Conservation (phyloP, 176 grass and related monocot genomes). For the Saccharum spontaneum region DNA sequence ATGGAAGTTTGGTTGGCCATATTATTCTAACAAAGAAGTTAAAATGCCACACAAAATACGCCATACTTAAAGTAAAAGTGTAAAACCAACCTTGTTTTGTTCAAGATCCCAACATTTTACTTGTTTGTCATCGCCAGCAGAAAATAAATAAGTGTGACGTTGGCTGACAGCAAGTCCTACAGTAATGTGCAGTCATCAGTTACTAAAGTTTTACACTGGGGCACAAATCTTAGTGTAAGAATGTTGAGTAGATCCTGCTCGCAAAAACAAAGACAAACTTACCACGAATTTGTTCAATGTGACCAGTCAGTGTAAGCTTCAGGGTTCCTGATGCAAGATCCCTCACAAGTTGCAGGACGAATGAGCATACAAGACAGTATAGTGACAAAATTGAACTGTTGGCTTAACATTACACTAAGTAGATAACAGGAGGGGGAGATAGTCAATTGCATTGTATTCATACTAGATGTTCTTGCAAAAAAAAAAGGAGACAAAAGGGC, state of each 20-base stretch:
- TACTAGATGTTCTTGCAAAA: no score
- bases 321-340: constrained; percentile 91
- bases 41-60: constrained; percentile 10
- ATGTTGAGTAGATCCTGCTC: background rate
- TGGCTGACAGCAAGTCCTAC: constrained; percentile 97
- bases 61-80: constrained; percentile 12
- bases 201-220: background rate
- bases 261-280: constrained; percentile 32
- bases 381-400: background rate
- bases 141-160: constrained; percentile 93
- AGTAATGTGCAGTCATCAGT: constrained; percentile 23
- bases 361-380: constrained; percentile 5
- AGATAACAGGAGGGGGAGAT: background rate
- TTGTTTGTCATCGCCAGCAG: constrained; percentile 99
- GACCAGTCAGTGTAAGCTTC: constrained; percentile 96
- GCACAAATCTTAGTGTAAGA: constrained; percentile 5
- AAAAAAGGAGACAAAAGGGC: no score
- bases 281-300: constrained; percentile 96
- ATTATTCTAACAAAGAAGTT: no score
- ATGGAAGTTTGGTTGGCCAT: no score
- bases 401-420: background rate
- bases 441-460: no score
- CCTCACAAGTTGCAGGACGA: constrained; percentile 31
- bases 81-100: constrained; percentile 88
- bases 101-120: constrained; percentile 99